phyloP scores from a whole-genome alignment of 225 moss, liverwort and hornwort genomes.

The Straminergon stramineum region DNA sequence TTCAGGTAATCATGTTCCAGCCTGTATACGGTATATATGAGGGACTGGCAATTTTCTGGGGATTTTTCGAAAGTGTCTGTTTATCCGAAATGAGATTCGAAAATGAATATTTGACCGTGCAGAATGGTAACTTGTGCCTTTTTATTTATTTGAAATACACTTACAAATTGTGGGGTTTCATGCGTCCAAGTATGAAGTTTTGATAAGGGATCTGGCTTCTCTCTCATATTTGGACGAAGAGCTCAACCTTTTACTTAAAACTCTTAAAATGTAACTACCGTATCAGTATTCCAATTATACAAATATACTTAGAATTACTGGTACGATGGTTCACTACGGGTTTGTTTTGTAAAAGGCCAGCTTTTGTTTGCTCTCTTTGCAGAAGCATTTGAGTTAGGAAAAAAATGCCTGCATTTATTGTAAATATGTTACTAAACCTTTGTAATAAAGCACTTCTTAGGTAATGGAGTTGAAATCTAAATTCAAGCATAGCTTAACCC shows the following conservation, averaged over 20 bases:
- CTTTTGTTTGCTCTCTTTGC: background rate
- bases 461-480: background rate
- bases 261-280: background rate
- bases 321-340: no score
- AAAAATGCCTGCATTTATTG: background rate
- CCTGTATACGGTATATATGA: background rate
- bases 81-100: background rate
- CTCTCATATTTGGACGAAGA: no score
- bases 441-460: background rate
- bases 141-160: background rate
- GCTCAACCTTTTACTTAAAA: no score
- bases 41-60: background rate
- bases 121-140: background rate
- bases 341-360: background rate
- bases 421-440: background rate
- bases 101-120: background rate
- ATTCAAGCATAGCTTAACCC: no score
- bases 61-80: background rate
- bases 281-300: no score
- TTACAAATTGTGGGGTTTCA: background rate
- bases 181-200: no score
- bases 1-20: background rate
- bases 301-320: background rate
- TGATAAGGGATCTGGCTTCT: background rate
- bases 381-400: background rate